Conservation (phyloP, 306 rosid species). For the Carpinus viminea region DNA sequence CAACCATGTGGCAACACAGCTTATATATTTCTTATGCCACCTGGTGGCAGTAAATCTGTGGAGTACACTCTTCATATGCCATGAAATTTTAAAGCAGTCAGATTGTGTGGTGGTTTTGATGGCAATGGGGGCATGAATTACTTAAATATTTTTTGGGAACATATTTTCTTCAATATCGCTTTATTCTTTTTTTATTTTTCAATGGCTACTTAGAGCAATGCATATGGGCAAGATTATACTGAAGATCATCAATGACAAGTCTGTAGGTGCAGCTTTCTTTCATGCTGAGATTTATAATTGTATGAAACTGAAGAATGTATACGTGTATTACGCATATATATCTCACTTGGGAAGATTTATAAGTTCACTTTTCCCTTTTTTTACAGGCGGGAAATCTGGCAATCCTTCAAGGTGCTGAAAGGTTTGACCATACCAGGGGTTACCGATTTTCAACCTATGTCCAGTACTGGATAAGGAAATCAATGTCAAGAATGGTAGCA, state of each 20-base stretch:
- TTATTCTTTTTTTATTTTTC: no score
- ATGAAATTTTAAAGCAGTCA: no score
- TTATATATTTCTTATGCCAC: no score
- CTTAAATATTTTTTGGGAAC: no score
- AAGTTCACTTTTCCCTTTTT: constrained; percentile 3
- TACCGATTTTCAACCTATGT: constrained; percentile 89
- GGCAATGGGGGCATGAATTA: no score
- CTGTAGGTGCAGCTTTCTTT: constrained; percentile 1
- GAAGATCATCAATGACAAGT: background rate
- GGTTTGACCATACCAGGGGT: constrained; percentile 80
- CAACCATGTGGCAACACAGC: background rate
- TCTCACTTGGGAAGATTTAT: constrained; percentile 7
- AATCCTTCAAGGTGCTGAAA: constrained; percentile 88
- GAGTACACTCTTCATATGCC: no score
- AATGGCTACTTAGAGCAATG: background rate
- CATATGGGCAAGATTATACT: background rate
- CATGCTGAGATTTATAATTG: constrained; percentile 9
- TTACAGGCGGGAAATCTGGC: constrained; percentile 78
- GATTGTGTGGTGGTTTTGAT: no score
- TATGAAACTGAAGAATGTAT: constrained; percentile 17
- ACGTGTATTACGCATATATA: background rate
- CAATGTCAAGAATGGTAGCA: constrained; percentile 73
- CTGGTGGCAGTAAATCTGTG: no score
- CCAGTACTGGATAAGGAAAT: constrained; percentile 87
- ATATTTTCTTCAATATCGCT: no score